Evolutionary conservation across 2,329 filamentous ascomycete genomes (phyloP).

Genomic region (Stachybotrys chlorohalonatus): DNA sequence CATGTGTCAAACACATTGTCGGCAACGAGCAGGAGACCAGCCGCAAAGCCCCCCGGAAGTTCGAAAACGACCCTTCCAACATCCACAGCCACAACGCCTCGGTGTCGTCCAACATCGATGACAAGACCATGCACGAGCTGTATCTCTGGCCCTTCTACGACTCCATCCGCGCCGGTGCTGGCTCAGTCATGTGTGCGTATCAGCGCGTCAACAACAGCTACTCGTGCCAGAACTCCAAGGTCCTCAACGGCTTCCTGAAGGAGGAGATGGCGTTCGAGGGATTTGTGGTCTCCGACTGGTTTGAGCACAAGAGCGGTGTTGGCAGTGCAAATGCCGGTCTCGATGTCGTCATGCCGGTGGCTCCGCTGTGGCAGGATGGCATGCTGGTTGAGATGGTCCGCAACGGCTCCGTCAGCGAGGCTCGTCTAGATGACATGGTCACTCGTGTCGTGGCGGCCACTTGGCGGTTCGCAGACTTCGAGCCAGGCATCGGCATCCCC

Average conservation of each 20-base stretch:
- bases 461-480: background rate
- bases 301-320: slow-evolving; percentile 49
- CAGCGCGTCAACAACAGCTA: slow-evolving; percentile 65
- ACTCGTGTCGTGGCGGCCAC: slow-evolving; percentile 43
- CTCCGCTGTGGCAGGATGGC: slow-evolving; percentile 46
- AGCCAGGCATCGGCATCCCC: background rate
- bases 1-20: slow-evolving; percentile 54
- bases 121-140: slow-evolving; percentile 55
- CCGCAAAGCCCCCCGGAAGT: slow-evolving; percentile 69
- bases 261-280: slow-evolving; percentile 56
- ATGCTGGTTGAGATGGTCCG: slow-evolving; percentile 66
- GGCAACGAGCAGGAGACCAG: slow-evolving; percentile 69
- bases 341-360: slow-evolving; percentile 62
- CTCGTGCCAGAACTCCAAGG: slow-evolving; percentile 60
- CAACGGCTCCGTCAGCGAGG: slow-evolving; percentile 65
- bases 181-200: slow-evolving; percentile 59
- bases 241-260: slow-evolving; percentile 61
- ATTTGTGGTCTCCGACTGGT: slow-evolving; percentile 62
- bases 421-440: slow-evolving; percentile 69
- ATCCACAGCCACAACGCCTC: slow-evolving; percentile 34
- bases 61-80: slow-evolving; percentile 39
- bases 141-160: slow-evolving; percentile 58
- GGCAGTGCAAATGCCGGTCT: slow-evolving; percentile 46
- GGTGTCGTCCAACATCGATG: slow-evolving; percentile 53
- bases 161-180: slow-evolving; percentile 45